Evolutionary conservation across 306 rosid genomes (phyloP).

Genomic region (Fragaria nilgerrensis): DNA sequence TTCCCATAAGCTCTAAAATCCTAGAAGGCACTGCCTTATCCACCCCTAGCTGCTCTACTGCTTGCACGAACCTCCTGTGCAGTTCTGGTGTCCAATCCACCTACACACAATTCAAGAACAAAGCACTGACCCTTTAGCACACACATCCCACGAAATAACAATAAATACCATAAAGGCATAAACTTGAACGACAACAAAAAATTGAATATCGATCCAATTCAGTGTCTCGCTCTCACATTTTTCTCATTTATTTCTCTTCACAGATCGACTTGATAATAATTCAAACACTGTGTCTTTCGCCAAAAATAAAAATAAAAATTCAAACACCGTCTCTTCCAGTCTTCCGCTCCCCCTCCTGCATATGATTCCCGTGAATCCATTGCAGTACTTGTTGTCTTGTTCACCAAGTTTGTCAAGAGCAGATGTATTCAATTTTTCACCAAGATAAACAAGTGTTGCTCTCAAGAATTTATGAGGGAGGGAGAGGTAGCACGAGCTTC

Average conservation of each 20-base stretch:
- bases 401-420: constrained; percentile 7
- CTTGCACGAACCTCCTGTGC: constrained; percentile 88
- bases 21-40: constrained; percentile 97
- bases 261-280: background rate
- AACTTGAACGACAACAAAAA: too few relatives aligned
- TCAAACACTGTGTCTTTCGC: background rate
- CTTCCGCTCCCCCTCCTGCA: background rate
- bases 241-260: constrained; percentile 8
- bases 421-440: too few relatives aligned
- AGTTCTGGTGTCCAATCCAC: constrained; percentile 99
- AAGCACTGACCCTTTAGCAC: background rate
- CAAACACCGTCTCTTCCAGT: constrained; percentile 1
- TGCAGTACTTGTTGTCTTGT: too few relatives aligned
- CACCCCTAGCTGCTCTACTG: constrained; percentile 92
- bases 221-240: background rate
- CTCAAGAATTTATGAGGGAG: background rate
- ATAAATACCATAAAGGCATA: background rate
- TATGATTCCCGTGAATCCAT: constrained; percentile 43
- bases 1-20: constrained; percentile 95
- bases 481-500: constrained; percentile 16
- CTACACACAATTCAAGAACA: constrained; percentile 42
- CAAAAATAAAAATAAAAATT: too few relatives aligned
- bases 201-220: background rate
- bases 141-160: constrained; percentile 1
- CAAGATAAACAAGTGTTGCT: background rate